Base-by-base conservation (phyloP, 352 stramenopile species). In the Pilasporangium apinafurcum region DNA sequence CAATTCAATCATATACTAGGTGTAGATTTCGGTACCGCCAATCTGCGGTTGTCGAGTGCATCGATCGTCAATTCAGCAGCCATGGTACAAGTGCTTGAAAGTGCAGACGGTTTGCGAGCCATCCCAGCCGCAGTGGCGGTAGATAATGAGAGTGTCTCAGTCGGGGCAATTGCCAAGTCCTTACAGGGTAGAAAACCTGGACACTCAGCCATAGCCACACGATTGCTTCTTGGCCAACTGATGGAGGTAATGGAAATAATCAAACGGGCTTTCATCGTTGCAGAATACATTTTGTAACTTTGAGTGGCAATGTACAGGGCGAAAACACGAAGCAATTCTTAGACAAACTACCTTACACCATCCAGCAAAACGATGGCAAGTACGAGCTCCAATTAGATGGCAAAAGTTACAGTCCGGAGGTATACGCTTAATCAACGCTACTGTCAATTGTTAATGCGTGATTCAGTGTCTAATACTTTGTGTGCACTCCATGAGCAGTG, bases 331-430 rank as follows among this genome's bases (percentile, higher is more conserved):
- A 65, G 22, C 43, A 48, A 24, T 59, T 84, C 16, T 40, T 73
- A 8, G 51, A 69, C 37, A 56, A 40, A 12, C 48, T 83, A 18
- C 69, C 67, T 13, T 86, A 72, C 51, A 56, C 45, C 18, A 44
- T 80, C 43, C 48, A 50, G 0, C 29, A 48, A 7, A 8, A 47
- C 10, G 54, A 56, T 24, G 57, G 60, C 4, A 25, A 37, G 8
- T 18, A 80, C 22, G 39, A 57, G 32, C 40, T 83, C 4, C 45
- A 72, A 30, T 50, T 86, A 0, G 73, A 86, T 45, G 68, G 68
- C 31, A 72, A 74, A 41, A 46, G 35, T 0, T 86, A 79, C 55
- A 86, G 69, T 22, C 53, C 73, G 3, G 73, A 86, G 68, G 72
- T 83, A 52, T 8, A 18, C n/a, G n/a, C n/a, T n/a, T n/a, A 16